Conservation (phyloP, 108 stramenopile genomes). For the Conticribra guillardii region DNA sequence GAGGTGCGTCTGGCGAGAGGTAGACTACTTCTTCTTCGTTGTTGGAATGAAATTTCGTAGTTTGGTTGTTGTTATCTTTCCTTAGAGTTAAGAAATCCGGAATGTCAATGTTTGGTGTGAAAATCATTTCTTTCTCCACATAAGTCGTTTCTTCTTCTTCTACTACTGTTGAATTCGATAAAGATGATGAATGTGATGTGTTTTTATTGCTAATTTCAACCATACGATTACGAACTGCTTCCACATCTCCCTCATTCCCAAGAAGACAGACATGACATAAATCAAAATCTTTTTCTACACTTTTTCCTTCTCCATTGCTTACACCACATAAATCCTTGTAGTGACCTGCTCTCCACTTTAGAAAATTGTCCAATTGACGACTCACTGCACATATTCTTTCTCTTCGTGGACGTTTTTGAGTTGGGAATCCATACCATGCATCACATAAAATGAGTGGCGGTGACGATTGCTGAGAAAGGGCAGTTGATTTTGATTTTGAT, state of each 20-base stretch:
- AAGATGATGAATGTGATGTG: neutral
- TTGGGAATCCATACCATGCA: conserved; percentile 84
- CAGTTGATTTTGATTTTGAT: conserved; percentile 30
- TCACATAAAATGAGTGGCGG: conserved; percentile 66
- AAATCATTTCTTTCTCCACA: conserved; percentile 9
- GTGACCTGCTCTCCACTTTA: conserved; percentile 72
- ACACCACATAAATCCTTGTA: too few relatives aligned
- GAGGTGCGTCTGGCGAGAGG: conserved; percentile 81
- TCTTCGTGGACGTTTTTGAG: conserved; percentile 65
- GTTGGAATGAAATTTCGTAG: neutral
- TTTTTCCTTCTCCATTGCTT: too few relatives aligned
- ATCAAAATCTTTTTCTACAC: too few relatives aligned
- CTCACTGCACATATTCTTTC: conserved; percentile 79
- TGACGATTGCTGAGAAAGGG: conserved; percentile 7
- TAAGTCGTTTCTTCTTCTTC: neutral
- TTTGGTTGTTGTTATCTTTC: conserved; percentile 16
- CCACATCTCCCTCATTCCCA: conserved; percentile 29
- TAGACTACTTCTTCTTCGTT: conserved; percentile 47
- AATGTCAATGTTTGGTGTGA: conserved; percentile 26
- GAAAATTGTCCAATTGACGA: conserved; percentile 71
- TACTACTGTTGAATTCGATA: too few relatives aligned
- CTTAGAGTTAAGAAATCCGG: conserved; percentile 39
- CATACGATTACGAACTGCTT: conserved; percentile 40
- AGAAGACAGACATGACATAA: conserved; percentile 30
- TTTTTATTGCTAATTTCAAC: conserved; percentile 34